Conservation (phyloP, 345 rosid genomes). For the Angophora floribunda region DNA sequence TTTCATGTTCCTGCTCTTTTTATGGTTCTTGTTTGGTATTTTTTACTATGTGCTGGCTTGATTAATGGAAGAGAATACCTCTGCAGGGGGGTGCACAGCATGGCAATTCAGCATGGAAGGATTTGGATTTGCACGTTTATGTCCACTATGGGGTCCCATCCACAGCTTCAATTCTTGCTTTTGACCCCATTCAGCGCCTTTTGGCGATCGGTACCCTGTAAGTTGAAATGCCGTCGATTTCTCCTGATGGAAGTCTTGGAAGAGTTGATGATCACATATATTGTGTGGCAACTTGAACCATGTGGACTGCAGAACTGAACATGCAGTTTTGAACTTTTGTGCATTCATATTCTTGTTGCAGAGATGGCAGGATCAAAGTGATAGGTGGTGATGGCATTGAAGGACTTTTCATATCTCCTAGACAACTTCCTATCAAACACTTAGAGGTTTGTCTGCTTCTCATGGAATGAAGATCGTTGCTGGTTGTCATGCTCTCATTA, state of each 20-base stretch:
- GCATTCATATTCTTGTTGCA: slow-evolving; percentile 2
- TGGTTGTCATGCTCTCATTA: background rate
- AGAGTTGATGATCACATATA: background rate
- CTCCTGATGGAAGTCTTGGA: background rate
- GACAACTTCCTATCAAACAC: slow-evolving; percentile 39
- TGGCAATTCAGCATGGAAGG: slow-evolving; percentile 19
- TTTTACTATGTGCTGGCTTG: background rate
- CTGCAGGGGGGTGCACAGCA: slow-evolving; percentile 9
- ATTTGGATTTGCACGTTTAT: slow-evolving; percentile 31
- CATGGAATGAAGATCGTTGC: background rate
- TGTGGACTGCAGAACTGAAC: background rate
- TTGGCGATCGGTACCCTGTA: slow-evolving; percentile 56
- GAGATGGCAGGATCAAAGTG: slow-evolving; percentile 69
- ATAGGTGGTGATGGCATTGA: slow-evolving; percentile 62
- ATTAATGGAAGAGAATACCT: background rate
- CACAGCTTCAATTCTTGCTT: slow-evolving; percentile 56
- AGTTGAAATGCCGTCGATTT: slow-evolving; percentile 4
- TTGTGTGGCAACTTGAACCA: background rate
- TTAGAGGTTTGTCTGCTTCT: slow-evolving; percentile 29
- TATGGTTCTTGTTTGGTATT: background rate
- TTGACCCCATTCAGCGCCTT: slow-evolving; percentile 50
- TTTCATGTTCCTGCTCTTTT: background rate
- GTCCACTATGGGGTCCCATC: slow-evolving; percentile 57
- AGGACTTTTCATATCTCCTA: slow-evolving; percentile 46
- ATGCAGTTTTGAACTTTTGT: background rate